Evolutionary conservation across 176 grass and related monocot species (phyloP), one percentile per base, ranked within the genome.

Genomic region (Phoenix dactylifera): DNA sequence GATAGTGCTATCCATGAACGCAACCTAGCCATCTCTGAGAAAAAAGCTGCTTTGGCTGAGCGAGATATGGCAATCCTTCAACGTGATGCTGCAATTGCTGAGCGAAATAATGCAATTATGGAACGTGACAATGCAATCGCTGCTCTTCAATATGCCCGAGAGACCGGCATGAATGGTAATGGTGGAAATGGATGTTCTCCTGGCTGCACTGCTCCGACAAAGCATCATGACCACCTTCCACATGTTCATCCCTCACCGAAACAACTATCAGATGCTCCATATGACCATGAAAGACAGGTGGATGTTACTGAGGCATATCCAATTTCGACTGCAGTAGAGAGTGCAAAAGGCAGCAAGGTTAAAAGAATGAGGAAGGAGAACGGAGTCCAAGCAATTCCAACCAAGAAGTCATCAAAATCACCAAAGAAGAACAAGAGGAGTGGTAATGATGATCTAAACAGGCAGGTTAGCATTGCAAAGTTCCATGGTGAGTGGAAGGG

Each of bases 51-150:
- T 17, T 55, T 89, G 58, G 82, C 86, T 50, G 86, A 95, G 74
- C 80, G 73, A 51, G 90, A 95, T 53, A 82, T 89, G 63, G 90
- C 86, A 2, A 80, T 89, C 25, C 59, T 53, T 19, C 82, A 95
- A 59, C 86, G 90, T 59, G 86, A 95, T 75, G 68, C 90, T 65
- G 90, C 90, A 50, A 82, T 86, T 51, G 73, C 74, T 60, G 80
- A 89, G 24, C 79, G 90, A 60, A 82, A 95, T 72, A 52, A 58
- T 64, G 90, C 90, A 18, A 75, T 89, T 3, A 26, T 95, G 10
- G 90, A 95, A 58, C 78, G 90, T 52, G 82, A 95, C 74, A 83
- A 95, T 67, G 82, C 86, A 48, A 82, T 95, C 22, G 70, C 82
- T 32, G 77, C 86, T 24, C 79, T 95, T 63, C 82, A 89, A 24